Evolutionary conservation across 306 rosid species (phyloP).

Genomic region (Prunus armeniaca): DNA sequence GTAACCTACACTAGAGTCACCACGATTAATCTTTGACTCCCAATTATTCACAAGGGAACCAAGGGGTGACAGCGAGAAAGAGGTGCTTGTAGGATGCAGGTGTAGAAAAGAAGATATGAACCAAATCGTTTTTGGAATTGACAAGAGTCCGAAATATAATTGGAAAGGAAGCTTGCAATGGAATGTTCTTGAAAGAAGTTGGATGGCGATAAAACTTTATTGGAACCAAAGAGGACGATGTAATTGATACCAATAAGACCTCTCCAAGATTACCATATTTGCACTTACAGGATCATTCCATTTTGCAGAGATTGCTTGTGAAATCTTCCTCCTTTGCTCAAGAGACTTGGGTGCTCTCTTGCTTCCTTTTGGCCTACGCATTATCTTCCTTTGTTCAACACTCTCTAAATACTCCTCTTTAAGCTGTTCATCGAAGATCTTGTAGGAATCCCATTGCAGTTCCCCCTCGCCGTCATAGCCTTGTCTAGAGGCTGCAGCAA

Average conservation of each 20-base stretch:
- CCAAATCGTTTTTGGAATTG: background rate
- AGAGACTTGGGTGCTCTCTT: conserved; percentile 81
- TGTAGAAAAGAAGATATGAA: background rate
- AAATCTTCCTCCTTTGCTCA: conserved; percentile 83
- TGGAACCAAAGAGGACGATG: background rate
- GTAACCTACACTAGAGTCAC: background rate
- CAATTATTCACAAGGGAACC: too few relatives aligned
- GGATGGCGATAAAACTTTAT: background rate
- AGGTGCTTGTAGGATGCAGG: background rate
- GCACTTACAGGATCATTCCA: conserved; percentile 89
- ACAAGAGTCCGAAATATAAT: too few relatives aligned
- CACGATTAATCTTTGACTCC: too few relatives aligned
- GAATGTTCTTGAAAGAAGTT: background rate
- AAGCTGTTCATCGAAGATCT: conserved; percentile 49
- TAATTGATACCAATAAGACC: conserved; percentile 6
- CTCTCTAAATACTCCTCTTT: conserved; percentile 58
- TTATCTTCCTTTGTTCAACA: conserved; percentile 54
- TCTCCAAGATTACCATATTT: conserved; percentile 15
- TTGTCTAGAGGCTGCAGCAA: conserved; percentile 77
- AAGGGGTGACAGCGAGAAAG: too few relatives aligned
- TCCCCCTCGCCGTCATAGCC: conserved; percentile 69
- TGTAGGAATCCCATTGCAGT: conserved; percentile 84
- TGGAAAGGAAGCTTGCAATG: too few relatives aligned
- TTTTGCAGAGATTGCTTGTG: conserved; percentile 88
- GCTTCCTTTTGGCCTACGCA: conserved; percentile 44